Base-by-base conservation (phyloP, 176 grass and related monocot species). In the Leersia perrieri region DNA sequence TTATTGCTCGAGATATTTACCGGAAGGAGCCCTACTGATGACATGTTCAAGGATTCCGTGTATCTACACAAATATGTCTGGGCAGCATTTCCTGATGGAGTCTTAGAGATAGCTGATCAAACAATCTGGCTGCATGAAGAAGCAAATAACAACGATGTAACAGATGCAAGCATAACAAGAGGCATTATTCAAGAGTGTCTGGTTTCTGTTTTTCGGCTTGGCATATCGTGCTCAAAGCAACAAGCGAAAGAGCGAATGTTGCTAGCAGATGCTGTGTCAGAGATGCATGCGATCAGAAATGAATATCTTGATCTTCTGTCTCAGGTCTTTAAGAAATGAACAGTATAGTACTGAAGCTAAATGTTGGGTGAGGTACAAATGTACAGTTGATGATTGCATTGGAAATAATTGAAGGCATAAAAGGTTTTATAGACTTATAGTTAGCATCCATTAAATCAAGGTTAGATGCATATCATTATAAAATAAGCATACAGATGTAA, bases 41-140 rank as follows among this genome's bases (percentile, higher is more conserved):
- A 78, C 62, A 33, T 78, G 27, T 78, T 78, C 39, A 47, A 28
- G 42, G 76, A 78, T 78, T 62, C 58, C 1, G 28, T 78, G 42
- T 15, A 27, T 61, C 27, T 78, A 18, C 60, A 45, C 22, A 41
- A 78, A 16, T 65, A 65, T 45, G 75, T 27, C 0, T 16, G 15
- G 33, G 39, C 39, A 5, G 18, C 60, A 9, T 61, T 78, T 78
- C 38, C 60, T 9, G 20, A 0, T 5, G 32, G 12, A 32, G 75
- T 12, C 38, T 30, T 33, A 16, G 11, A 78, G 0, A 65, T 65
- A 47, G 60, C 7, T 16, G 72, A 75, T 32, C 49, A 31, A 60
- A 42, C 38, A 29, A 78, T 78, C 6, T 78, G 62, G 62, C 62
- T 66, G 62, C 76, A 78, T 66, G 62, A 65, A 63, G 27, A 77